A percentile compares a stretch with the other conserved stretches of the same genome.
These are phyloP conservation scores for Pholiota microspora DNA, from an alignment of 768 basidiomycete species.

Conservation along the genomic window DNA sequence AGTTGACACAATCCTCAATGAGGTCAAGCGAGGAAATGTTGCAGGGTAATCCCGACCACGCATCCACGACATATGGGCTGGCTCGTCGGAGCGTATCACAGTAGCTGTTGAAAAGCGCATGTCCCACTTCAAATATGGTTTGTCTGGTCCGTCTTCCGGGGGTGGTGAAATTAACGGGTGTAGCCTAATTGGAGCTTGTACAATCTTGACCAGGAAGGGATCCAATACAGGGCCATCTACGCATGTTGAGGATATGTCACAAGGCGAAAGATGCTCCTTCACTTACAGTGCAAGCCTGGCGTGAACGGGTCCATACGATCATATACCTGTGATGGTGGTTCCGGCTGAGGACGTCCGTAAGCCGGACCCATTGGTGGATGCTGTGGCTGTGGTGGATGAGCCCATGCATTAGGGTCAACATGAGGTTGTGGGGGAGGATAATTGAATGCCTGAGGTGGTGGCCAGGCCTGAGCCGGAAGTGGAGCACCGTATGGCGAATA, in stretches of 20 bases:
- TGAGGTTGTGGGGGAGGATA: neutral
- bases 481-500: slow-evolving; percentile 1
- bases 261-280: neutral
- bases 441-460: neutral
- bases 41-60: slow-evolving; percentile 65
- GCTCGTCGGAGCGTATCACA: slow-evolving; percentile 61
- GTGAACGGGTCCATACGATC: slow-evolving; percentile 29
- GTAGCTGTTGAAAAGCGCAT: slow-evolving; percentile 65
- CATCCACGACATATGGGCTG: slow-evolving; percentile 59
- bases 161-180: slow-evolving; percentile 62
- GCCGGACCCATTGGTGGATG: slow-evolving; percentile 8
- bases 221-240: slow-evolving; percentile 71
- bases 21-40: slow-evolving; percentile 57
- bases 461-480: slow-evolving; percentile 3
- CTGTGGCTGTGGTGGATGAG: neutral
- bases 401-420: neutral
- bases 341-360: slow-evolving; percentile 3
- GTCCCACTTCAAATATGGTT: slow-evolving; percentile 65
- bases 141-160: slow-evolving; percentile 35
- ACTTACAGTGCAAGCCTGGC: slow-evolving; percentile 33
- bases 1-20: slow-evolving; percentile 52
- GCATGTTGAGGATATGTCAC: slow-evolving; percentile 4
- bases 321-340: slow-evolving; percentile 19
- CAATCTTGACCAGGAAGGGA: slow-evolving; percentile 51
- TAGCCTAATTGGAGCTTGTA: slow-evolving; percentile 44